Percentiles rank a stretch among this genome's conserved stretches.
phyloP scores from a whole-genome alignment of 345 rosid species.

The Citrus australasica region DNA sequence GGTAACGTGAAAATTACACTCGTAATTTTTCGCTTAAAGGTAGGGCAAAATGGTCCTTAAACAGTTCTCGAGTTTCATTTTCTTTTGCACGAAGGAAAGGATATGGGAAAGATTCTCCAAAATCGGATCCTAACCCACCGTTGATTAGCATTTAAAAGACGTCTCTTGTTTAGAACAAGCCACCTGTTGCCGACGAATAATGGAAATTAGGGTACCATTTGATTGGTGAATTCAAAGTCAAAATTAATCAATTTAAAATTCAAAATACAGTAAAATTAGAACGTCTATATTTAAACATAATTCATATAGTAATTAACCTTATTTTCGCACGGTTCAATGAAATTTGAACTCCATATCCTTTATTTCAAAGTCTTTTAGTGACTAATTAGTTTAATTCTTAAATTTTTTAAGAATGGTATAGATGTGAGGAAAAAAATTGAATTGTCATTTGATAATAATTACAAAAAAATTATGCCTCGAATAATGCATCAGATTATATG shows the following conservation, averaged over 20 bases:
- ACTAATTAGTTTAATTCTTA: too few relatives aligned
- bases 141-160: background rate
- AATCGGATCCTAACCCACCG: background rate
- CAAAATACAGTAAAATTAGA: background rate
- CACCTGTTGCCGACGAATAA: background rate
- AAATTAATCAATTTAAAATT: too few relatives aligned
- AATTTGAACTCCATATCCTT: too few relatives aligned
- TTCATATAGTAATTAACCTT: too few relatives aligned
- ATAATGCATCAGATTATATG: too few relatives aligned
- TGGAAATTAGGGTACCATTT: background rate
- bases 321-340: too few relatives aligned
- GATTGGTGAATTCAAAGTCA: background rate
- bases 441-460: too few relatives aligned
- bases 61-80: background rate
- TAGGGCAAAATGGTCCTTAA: background rate
- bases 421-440: too few relatives aligned
- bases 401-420: too few relatives aligned
- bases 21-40: background rate
- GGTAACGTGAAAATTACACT: background rate
- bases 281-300: too few relatives aligned
- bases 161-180: background rate
- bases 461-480: too few relatives aligned
- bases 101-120: background rate
- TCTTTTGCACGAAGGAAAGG: background rate
- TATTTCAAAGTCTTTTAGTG: too few relatives aligned